Conservation (phyloP, 345 rosid species). For the Sisymbrium irio region DNA sequence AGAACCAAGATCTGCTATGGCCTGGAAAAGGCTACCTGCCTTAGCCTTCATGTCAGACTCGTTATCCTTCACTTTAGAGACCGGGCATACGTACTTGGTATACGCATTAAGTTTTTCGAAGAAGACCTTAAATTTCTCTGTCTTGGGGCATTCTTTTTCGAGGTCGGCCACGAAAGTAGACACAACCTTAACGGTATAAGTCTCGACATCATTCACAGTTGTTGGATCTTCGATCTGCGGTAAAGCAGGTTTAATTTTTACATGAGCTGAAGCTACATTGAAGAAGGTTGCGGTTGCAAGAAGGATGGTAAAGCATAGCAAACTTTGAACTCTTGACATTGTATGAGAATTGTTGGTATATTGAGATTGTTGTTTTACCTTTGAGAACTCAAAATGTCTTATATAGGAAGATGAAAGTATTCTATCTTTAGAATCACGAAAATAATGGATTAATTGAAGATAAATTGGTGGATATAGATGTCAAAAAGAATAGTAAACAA, state of each 20-base stretch:
- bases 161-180: neutral
- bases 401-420: neutral
- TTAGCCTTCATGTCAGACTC: slow-evolving; percentile 24
- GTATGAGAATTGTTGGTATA: neutral
- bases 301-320: slow-evolving; percentile 4
- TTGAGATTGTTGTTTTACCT: neutral
- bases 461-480: neutral
- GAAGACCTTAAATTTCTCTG: slow-evolving; percentile 9
- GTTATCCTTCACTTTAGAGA: neutral
- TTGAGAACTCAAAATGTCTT: neutral
- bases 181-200: slow-evolving; percentile 17
- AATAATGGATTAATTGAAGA: neutral
- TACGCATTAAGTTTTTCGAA: neutral
- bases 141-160: slow-evolving; percentile 21
- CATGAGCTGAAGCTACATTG: neutral
- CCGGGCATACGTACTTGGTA: slow-evolving; percentile 1
- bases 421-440: slow-evolving; percentile 12
- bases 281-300: neutral
- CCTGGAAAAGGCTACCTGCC: slow-evolving; percentile 5
- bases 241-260: neutral
- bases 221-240: neutral
- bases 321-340: neutral
- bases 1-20: neutral
- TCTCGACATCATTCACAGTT: slow-evolving; percentile 12
- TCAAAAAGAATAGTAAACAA: neutral